Evolutionary conservation across 495 filamentous ascomycete species (phyloP).

Genomic region (Penicillium canescens): DNA sequence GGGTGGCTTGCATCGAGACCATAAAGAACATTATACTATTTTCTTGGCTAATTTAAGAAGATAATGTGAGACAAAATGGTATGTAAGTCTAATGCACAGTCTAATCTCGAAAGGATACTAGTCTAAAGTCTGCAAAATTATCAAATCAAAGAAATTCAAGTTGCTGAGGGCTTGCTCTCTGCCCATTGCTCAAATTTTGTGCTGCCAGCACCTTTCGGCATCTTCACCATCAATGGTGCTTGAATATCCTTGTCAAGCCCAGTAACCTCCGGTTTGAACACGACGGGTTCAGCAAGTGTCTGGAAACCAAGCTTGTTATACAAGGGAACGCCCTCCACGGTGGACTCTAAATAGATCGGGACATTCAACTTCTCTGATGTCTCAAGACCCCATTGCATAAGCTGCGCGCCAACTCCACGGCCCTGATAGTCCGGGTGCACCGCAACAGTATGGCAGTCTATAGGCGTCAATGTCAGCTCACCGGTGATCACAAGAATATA

Average conservation of each 20-base stretch:
- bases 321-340: slow-evolving; percentile 6
- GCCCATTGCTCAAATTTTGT: slow-evolving; percentile 2
- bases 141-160: too few relatives aligned
- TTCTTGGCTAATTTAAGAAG: too few relatives aligned
- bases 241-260: slow-evolving; percentile 1
- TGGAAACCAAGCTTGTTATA: slow-evolving; percentile 9
- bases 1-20: too few relatives aligned
- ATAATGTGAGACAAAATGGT: too few relatives aligned
- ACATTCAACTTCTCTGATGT: slow-evolving; percentile 1
- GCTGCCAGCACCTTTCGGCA: slow-evolving; percentile 2
- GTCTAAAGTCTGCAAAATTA: too few relatives aligned
- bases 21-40: too few relatives aligned
- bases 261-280: slow-evolving; percentile 8
- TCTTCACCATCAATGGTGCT: slow-evolving; percentile 14
- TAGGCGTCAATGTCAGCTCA: neutral
- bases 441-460: slow-evolving; percentile 12
- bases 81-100: too few relatives aligned
- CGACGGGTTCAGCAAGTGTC: neutral
- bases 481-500: neutral
- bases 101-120: too few relatives aligned
- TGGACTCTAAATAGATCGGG: slow-evolving; percentile 9
- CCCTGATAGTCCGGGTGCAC: slow-evolving; percentile 12
- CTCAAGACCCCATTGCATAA: slow-evolving; percentile 14
- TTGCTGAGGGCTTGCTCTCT: too few relatives aligned
- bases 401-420: slow-evolving; percentile 1